Base-by-base conservation (phyloP, 495 filamentous ascomycete species). In the Xylaria castorea region DNA sequence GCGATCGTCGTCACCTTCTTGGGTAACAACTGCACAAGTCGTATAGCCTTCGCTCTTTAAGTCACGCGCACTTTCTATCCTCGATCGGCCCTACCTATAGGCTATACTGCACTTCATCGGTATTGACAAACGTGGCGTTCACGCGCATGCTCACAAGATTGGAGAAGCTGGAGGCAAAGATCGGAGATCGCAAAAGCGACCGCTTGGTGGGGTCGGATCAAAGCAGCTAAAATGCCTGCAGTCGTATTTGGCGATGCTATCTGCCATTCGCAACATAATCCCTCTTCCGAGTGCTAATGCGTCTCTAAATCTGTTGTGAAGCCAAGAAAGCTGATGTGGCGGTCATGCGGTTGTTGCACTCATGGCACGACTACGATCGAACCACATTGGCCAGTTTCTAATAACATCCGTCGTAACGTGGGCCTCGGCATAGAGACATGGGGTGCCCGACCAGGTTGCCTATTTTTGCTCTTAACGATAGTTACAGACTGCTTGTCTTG, bases 311-410 rank as follows among this genome's bases (percentile, higher is more conserved):
- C 25, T 69, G 53, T 34, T 7, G 53, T 32, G 40, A 69, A 48
- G 67, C 67, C 53, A 69, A 69, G 67, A n/a, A 22, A 60, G 34
- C 11, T 20, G n/a, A 69, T 69, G 38, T 48, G 67, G 40, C 53
- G 34, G 66, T 68, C 66, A 68, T 51, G 66, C 50, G 50, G 67
- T 60, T 18, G 67, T 48, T 68, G 36, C 30, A 25, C 30, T 30
- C 44, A 68, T 68, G 66, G 50, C 66, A 68, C 66, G 66, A 68
- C 66, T 25, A 34, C 36, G 11, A 51, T 68, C 66, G 66, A 68
- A 68, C 66, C 38, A 69, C 48, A 58, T 69, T 58, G 53, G 51
- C 9, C 51, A 48, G 25, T 46, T 46, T 69, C 34, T 46, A 61
- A 60, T 53, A 62, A 70, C n/a, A 42, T 53, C 22, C 53, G 40